A percentile compares a stretch with the other conserved stretches of the same genome.
Evolutionary conservation across 2,329 filamentous ascomycete genomes (phyloP).

Genomic region (Colletotrichum scovillei): DNA sequence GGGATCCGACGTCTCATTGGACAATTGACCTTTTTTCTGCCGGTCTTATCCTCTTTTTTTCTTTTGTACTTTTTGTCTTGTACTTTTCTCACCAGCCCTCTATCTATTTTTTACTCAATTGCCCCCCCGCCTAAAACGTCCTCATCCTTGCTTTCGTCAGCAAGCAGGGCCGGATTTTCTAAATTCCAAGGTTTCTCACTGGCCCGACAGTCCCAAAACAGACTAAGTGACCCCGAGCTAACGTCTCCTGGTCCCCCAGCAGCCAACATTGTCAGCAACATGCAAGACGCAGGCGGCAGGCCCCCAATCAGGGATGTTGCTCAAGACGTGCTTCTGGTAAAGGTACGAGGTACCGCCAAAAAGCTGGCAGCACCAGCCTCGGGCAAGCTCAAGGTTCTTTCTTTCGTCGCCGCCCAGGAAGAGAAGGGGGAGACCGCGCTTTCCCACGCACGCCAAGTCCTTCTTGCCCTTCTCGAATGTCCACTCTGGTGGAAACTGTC

Average conservation of each 20-base stretch:
- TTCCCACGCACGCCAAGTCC: slow-evolving; percentile 11
- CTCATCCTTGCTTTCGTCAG: slow-evolving; percentile 15
- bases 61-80: not conserved
- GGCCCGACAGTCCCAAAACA: not conserved
- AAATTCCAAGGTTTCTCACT: slow-evolving; percentile 24
- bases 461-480: not conserved
- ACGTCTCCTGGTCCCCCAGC: slow-evolving; percentile 15
- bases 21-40: slow-evolving; percentile 15
- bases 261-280: slow-evolving; percentile 14
- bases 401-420: not conserved
- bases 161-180: slow-evolving; percentile 30
- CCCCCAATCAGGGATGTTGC: not conserved
- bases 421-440: not conserved
- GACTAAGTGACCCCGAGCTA: not conserved
- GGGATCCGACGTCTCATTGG: slow-evolving; percentile 20
- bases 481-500: slow-evolving; percentile 32
- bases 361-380: not conserved
- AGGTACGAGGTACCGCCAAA: not conserved
- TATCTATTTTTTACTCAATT: not conserved
- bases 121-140: not conserved
- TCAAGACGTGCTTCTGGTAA: not conserved
- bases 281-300: not conserved
- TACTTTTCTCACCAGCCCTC: not conserved
- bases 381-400: not conserved
- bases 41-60: slow-evolving; percentile 2